Percentiles rank a stretch among this genome's conserved stretches.
These are phyloP conservation scores for Triticum monococcum DNA, from an alignment of 176 grass and related monocot species.

Conservation along the genomic window DNA sequence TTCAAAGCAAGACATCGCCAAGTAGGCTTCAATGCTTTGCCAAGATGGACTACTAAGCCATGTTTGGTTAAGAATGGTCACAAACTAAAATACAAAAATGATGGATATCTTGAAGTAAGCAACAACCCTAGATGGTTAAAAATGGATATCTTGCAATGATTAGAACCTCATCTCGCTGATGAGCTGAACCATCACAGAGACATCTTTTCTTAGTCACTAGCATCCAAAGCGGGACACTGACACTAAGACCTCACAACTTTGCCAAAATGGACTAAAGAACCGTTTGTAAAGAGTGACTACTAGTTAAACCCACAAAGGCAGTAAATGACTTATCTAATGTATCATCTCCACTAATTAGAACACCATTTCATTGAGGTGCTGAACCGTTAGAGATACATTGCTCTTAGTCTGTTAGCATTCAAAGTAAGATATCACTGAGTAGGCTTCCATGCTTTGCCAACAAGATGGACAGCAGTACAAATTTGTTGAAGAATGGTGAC, in stretches of 20 bases:
- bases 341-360: constrained; percentile 30
- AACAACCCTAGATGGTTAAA: not conserved
- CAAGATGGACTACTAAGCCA: constrained; percentile 41
- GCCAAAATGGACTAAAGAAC: constrained; percentile 37
- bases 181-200: constrained; percentile 23
- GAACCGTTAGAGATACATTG: constrained; percentile 33
- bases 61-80: not conserved
- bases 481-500: not conserved
- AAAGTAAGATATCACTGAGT: constrained; percentile 50
- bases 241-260: not conserved
- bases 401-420: constrained; percentile 75
- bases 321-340: constrained; percentile 10
- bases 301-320: not conserved
- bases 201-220: not conserved
- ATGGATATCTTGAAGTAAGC: not conserved
- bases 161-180: constrained; percentile 2
- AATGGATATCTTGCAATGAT: too few relatives aligned
- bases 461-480: constrained; percentile 46
- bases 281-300: too few relatives aligned
- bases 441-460: constrained; percentile 52
- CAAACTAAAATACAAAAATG: not conserved
- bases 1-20: constrained; percentile 53
- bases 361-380: constrained; percentile 14
- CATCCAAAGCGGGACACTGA: not conserved
- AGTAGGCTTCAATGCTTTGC: constrained; percentile 28